Conservation (phyloP, 2,329 filamentous ascomycete genomes). For the Paecilomyces formosus region DNA sequence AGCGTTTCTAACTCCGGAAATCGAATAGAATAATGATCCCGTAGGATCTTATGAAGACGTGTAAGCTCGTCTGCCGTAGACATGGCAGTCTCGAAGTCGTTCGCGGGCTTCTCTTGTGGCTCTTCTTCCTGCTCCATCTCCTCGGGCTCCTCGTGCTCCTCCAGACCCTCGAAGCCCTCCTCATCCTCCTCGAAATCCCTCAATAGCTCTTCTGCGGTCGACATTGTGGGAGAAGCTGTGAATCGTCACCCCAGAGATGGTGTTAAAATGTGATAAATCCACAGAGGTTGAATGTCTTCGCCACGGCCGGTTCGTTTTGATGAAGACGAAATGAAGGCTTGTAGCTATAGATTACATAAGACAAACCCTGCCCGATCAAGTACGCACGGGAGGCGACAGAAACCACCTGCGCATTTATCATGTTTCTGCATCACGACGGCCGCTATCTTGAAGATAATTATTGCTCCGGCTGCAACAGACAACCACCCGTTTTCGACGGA, state of each 20-base stretch:
- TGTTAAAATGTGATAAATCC: neutral
- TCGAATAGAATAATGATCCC: conserved; percentile 88
- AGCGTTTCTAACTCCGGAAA: conserved; percentile 90
- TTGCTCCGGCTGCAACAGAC: neutral
- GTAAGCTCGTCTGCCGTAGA: conserved; percentile 90
- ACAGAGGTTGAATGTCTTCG: neutral
- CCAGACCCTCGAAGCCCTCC: conserved; percentile 68
- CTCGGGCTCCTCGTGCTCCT: conserved; percentile 50
- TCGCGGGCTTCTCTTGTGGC: conserved; percentile 54
- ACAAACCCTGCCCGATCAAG: neutral
- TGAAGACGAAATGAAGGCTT: too few species aligned
- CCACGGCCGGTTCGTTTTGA: neutral
- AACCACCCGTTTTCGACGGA: neutral
- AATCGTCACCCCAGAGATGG: neutral
- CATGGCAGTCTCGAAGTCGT: conserved; percentile 80
- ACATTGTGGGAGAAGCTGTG: conserved; percentile 50
- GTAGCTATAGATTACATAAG: neutral
- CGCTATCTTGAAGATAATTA: neutral
- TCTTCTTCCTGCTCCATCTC: conserved; percentile 58
- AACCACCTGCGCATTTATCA: neutral
- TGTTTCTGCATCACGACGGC: neutral
- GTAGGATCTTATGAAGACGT: conserved; percentile 89
- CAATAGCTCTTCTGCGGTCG: conserved; percentile 86
- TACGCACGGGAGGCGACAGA: neutral
- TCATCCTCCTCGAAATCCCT: conserved; percentile 73